Base-by-base conservation (phyloP, 208 protist genomes). In the Leishmania guyanensis region DNA sequence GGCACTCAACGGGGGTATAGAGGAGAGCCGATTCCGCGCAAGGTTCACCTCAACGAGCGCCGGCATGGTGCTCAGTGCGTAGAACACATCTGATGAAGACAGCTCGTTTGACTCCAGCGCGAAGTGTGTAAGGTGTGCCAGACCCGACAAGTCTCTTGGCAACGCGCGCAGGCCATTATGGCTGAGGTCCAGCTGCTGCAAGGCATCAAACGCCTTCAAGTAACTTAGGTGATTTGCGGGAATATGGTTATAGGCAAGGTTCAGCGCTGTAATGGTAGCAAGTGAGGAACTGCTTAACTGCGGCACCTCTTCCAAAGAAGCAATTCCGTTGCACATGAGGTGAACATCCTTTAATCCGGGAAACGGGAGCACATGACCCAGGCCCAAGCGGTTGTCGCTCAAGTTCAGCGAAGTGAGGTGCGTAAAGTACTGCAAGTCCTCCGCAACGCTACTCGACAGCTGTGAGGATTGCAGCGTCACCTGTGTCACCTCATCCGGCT, bases 201-300 rank as follows among this genome's bases (percentile, higher is more conserved):
- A 85, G 73, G 80, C 89, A 2, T 87, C 84, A 48, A 96, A 95
- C 66, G 89, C 92, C 9, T 83, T 79, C n/a, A 98, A 74, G 56
- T 92, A 76, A 16, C 85, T 75, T 10, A 98, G 62, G 26, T 98
- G 86, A 14, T 33, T 16, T 36, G 91, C 53, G 12, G 91, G 91
- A 66, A 98, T 89, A 33, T 46, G 66, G 79, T 98, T 98, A 88
- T 95, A 98, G 26, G 95, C 95, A 51, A 98, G 84, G 82, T 98
- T 95, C 51, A 98, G 89, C 20, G 93, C 88, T 70, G 74, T 73
- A n/a, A 85, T 58, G 54, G 78, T 91, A 77, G 58, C 80, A 80
- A 77, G 71, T 20, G 73, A 89, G 75, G 53, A 66, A 70, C 64
- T 81, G 33, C 65, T 64, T 16, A 26, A 91, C 66, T 50, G 88